A percentile compares a stretch with the other conserved stretches of the same genome.
These are phyloP conservation scores for Peronospora belbahrii DNA, from an alignment of 352 stramenopile genomes.

Conservation along the genomic window DNA sequence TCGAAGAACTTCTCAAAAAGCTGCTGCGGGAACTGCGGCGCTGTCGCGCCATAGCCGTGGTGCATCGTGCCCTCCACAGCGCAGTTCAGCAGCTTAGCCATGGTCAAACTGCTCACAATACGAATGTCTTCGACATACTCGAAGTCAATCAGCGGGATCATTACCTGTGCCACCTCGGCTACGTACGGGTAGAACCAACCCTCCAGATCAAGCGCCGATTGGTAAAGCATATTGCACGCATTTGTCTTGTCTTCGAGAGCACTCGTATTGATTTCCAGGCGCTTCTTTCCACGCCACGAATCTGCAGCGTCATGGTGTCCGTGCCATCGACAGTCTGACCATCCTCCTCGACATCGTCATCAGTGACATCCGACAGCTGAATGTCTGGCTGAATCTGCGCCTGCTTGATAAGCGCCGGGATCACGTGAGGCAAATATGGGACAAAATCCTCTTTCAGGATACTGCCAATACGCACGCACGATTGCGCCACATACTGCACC, in stretches of 20 bases:
- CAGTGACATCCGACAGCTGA: conserved; percentile 58
- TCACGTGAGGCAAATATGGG: conserved; percentile 76
- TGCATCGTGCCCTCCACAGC: conserved; percentile 67
- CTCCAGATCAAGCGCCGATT: conserved; percentile 74
- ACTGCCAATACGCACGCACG: conserved; percentile 78
- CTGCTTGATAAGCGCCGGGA: conserved; percentile 76
- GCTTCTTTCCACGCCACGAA: conserved; percentile 76
- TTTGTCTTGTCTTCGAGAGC: conserved; percentile 83
- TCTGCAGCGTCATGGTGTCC: conserved; percentile 69
- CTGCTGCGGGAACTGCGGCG: conserved; percentile 68
- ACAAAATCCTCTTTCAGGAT: conserved; percentile 86
- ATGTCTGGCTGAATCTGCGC: conserved; percentile 77
- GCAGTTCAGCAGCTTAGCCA: conserved; percentile 62
- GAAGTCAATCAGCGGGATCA: conserved; percentile 74
- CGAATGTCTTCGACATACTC: conserved; percentile 84
- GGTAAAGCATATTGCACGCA: conserved; percentile 86
- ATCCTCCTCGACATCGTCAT: conserved; percentile 51
- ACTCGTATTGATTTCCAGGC: conserved; percentile 81
- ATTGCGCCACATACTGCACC: conserved; percentile 83
- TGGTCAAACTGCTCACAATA: conserved; percentile 67
- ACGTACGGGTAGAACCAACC: conserved; percentile 81
- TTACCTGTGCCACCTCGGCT: conserved; percentile 57
- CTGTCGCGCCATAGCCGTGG: conserved; percentile 44
- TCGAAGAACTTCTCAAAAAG: conserved; percentile 75
- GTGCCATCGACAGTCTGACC: conserved; percentile 52